Conservation (phyloP, 2,329 filamentous ascomycete genomes). For the Talaromyces albobiverticillius region DNA sequence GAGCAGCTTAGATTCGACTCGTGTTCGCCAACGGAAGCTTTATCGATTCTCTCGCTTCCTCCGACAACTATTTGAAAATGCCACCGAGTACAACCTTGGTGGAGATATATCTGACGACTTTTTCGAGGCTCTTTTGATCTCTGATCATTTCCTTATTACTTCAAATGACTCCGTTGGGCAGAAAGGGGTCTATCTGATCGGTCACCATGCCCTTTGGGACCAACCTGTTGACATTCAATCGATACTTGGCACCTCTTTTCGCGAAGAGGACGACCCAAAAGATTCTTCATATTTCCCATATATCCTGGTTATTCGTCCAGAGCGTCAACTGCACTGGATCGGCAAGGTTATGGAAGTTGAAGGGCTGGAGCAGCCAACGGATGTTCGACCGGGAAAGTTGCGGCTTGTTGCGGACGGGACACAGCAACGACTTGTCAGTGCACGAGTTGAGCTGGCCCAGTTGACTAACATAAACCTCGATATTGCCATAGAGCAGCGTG, state of each 20-base stretch:
- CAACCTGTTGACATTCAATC: conserved; percentile 78
- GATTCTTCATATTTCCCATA: conserved; percentile 74
- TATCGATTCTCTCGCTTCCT: conserved; percentile 91
- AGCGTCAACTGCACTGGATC: conserved; percentile 75
- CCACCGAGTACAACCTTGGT: conserved; percentile 85
- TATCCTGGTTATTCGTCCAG: conserved; percentile 78
- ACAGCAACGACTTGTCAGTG: conserved; percentile 71
- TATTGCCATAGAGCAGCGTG: conserved; percentile 85
- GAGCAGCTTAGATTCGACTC: conserved; percentile 89
- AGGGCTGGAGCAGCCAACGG: conserved; percentile 73
- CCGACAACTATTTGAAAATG: conserved; percentile 92
- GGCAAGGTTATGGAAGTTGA: conserved; percentile 70
- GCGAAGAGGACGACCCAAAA: conserved; percentile 65
- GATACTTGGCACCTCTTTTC: conserved; percentile 77
- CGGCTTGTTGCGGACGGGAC: conserved; percentile 87
- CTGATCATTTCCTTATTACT: conserved; percentile 84
- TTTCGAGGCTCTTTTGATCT: conserved; percentile 74
- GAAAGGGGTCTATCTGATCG: conserved; percentile 77
- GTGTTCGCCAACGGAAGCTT: conserved; percentile 91
- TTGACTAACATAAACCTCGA: conserved; percentile 81
- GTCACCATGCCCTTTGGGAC: conserved; percentile 72
- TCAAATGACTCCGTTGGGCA: conserved; percentile 64
- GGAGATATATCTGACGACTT: conserved; percentile 70
- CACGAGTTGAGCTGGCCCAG: conserved; percentile 73
- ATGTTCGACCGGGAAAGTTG: conserved; percentile 81